Base-by-base conservation (phyloP, 106 monocot species). In the Allium sativum region DNA sequence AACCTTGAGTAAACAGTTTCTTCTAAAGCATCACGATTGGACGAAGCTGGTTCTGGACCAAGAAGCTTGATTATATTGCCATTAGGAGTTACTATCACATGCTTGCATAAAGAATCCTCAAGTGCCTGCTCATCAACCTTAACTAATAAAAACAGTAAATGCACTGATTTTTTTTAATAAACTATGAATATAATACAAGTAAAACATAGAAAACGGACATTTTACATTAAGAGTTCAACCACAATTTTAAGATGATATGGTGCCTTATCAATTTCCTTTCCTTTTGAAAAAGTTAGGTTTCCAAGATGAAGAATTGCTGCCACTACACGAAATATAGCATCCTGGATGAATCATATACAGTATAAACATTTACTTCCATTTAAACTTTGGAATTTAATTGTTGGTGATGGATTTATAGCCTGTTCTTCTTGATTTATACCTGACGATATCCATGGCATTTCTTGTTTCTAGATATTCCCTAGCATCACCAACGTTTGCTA, bases 291-390 rank as follows among this genome's bases (percentile, higher is more conserved):
- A 8, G 82, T 50, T 13, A 90, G 75, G 68, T 94, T 94, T 12
- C 94, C 94, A 3, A 94, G 74, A 58, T 94, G 89, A 74, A 94
- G 89, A 61, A 94, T 86, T 31, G 94, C 89, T 58, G 94, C 85
- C 42, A 94, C 94, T 9, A 94, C 83, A 11, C 89, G 72, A 45
- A 94, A 94, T 31, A 94, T 94, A 14, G 83, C 89, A 67, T 94
- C 94, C 94, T 94, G 75, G 18, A 61, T 53, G 62, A 22, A 52
- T 45, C 3, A 17, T 31, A 31, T 31, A 31, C 31, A 31, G 5
- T 31, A 31, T 31, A 31, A 31, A 31, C 31, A 31, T 31, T 3
- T 31, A 31, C 5, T 31, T 2, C 31, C 31, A 31, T 31, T 31
- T 31, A 31, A 31, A 31, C 31, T 31, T 0, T 31, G 31, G 31